Base-by-base conservation (phyloP, 345 rosid genomes). In the Leavenworthia alabamica region DNA sequence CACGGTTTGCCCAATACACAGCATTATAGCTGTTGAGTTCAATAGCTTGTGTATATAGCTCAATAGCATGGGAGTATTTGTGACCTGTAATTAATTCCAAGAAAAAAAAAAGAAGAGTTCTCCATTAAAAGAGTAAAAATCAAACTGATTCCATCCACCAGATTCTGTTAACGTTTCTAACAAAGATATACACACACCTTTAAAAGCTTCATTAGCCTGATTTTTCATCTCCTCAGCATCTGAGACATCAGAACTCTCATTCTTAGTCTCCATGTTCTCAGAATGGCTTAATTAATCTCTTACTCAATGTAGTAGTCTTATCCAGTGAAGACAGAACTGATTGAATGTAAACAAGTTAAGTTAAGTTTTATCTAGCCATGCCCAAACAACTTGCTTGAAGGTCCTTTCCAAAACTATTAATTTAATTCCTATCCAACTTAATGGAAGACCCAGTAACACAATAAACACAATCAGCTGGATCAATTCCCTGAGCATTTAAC, bases 1-100 rank as follows among this genome's bases (percentile, higher is more conserved):
- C 89, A 51, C 99, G 93, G 63, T 93, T 89, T 29, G 99, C 99
- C 82, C 90, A 93, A 69, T 93, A 93, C 64, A 93, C 96, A 71
- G 99, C 91, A 71, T 85, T 93, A 44, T 69, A 71, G 20, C 72
- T 15, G 56, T 76, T 81, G 62, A 82, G 68, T 56, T 83, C 88
- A 70, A 89, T 85, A 42, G 99, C 99, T 74, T 83, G 83, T 3
- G 90, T 61, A 62, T 93, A 93, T 7, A 89, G 76, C 58, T 85
- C 97, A 64, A 93, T 85, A 31, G 99, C 97, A 59, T 78, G 82
- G 9, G 78, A 68, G 75, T 66, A 89, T 64, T 86, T 93, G 78
- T 80, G 84, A 10, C 79, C 99, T 89, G 79, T 55, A 75, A 62
- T n/a, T n/a, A n/a, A n/a, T n/a, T n/a, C n/a, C n/a, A n/a, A n/a